Evolutionary conservation across 169 alveolate genomes (phyloP).

Genomic region (Cryptosporidium viatorum): DNA sequence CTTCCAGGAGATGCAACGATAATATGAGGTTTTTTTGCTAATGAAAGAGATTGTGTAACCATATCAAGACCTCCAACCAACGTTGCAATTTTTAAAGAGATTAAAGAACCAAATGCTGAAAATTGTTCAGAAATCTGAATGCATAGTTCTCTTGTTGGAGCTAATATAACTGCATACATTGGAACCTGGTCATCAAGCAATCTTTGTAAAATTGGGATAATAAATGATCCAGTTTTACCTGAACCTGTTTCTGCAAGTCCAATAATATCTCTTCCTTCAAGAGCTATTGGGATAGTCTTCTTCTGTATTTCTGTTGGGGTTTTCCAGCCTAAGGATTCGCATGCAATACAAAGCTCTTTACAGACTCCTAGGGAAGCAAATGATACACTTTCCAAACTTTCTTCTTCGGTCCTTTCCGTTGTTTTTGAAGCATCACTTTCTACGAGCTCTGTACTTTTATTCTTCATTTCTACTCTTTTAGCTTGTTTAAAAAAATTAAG

Average conservation of each 20-base stretch:
- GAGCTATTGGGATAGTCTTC: slow-evolving; percentile 92
- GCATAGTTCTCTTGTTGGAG: slow-evolving; percentile 99
- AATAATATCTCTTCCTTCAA: slow-evolving; percentile 95
- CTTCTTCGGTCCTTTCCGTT: not conserved
- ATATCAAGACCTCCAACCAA: slow-evolving; percentile 98
- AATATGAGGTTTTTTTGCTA: slow-evolving; percentile 97
- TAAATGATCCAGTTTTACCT: slow-evolving; percentile 96
- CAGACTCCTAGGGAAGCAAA: slow-evolving; percentile 95
- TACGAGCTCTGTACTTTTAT: not conserved
- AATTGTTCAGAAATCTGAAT: slow-evolving; percentile 97
- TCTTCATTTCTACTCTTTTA: not conserved
- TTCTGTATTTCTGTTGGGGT: slow-evolving; percentile 95
- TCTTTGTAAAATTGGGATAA: slow-evolving; percentile 95
- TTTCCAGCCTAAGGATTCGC: slow-evolving; percentile 90
- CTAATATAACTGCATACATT: slow-evolving; percentile 90
- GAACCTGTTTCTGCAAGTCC: slow-evolving; percentile 99
- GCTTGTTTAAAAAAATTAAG: not conserved
- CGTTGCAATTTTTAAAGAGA: slow-evolving; percentile 92
- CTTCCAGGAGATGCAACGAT: slow-evolving; percentile 99
- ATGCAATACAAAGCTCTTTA: slow-evolving; percentile 92
- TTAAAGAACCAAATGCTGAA: slow-evolving; percentile 92
- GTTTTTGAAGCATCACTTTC: not conserved
- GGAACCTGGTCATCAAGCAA: slow-evolving; percentile 89
- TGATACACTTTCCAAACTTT: slow-evolving; percentile 68
- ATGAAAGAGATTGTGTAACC: slow-evolving; percentile 93